These are phyloP conservation scores for Thielaviopsis punctulata DNA, from an alignment of 2,329 filamentous ascomycete species.

Conservation along the genomic window DNA sequence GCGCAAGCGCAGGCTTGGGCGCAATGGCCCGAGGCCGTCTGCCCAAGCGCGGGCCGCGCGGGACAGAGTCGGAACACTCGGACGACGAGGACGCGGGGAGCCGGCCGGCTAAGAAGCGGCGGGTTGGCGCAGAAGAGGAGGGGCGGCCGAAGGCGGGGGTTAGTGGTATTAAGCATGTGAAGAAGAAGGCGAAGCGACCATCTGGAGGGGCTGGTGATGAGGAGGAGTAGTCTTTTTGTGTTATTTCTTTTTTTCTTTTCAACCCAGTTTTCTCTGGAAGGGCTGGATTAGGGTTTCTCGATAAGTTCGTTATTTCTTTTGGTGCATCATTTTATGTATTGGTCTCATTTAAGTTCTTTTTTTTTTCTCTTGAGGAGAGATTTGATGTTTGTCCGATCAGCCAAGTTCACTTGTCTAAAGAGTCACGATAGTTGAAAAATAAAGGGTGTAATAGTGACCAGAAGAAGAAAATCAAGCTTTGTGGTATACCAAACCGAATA, in stretches of 20 bases:
- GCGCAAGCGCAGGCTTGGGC: not conserved
- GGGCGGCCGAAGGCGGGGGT: slow-evolving; percentile 11
- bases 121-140: slow-evolving; percentile 19
- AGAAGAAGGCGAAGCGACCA: slow-evolving; percentile 7
- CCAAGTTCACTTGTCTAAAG: too few relatives aligned
- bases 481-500: slow-evolving; percentile 1
- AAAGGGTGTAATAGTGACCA: slow-evolving; percentile 10
- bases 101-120: slow-evolving; percentile 9
- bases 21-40: slow-evolving; percentile 18
- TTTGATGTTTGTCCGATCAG: too few relatives aligned
- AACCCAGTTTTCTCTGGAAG: not conserved
- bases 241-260: not conserved
- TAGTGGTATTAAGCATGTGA: slow-evolving; percentile 9
- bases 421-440: not conserved
- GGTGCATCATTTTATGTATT: too few relatives aligned
- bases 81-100: slow-evolving; percentile 8
- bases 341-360: not conserved
- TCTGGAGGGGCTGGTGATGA: not conserved
- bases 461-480: slow-evolving; percentile 2
- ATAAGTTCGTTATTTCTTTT: not conserved
- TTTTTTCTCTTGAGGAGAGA: not conserved
- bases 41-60: slow-evolving; percentile 23
- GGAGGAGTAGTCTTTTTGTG: not conserved
- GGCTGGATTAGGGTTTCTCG: not conserved
- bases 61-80: slow-evolving; percentile 14